Conservation (phyloP, 2,329 filamentous ascomycete species). For the Knoxdaviesia proteae region DNA sequence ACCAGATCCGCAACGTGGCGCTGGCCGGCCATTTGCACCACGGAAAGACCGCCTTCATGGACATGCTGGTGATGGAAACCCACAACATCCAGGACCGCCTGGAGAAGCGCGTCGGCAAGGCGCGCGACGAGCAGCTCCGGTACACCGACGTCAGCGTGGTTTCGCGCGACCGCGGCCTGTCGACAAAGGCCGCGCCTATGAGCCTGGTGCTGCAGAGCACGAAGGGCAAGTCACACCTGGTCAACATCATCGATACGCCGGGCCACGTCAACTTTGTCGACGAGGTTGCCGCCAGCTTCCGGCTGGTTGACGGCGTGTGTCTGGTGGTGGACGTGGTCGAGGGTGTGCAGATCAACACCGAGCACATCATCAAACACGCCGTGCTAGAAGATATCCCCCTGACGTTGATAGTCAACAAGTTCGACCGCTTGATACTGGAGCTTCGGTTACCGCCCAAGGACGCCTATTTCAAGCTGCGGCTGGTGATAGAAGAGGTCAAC, state of each 20-base stretch:
- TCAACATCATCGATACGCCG: slow-evolving; percentile 91
- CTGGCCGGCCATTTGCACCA: slow-evolving; percentile 88
- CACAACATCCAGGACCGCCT: slow-evolving; percentile 66
- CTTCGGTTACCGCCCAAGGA: slow-evolving; percentile 84
- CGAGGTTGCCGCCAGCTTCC: slow-evolving; percentile 74
- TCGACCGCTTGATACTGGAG: slow-evolving; percentile 87
- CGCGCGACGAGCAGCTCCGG: slow-evolving; percentile 70
- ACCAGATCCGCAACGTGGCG: slow-evolving; percentile 83
- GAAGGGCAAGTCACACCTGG: slow-evolving; percentile 79
- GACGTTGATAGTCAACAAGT: slow-evolving; percentile 86
- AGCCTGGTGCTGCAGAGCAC: slow-evolving; percentile 74
- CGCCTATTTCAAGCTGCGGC: slow-evolving; percentile 96
- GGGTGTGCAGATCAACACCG: slow-evolving; percentile 95
- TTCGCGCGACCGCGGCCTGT: slow-evolving; percentile 75
- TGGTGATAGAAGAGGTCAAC: slow-evolving; percentile 97
- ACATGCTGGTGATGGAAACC: slow-evolving; percentile 92
- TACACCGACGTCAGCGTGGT: slow-evolving; percentile 87
- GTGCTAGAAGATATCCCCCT: slow-evolving; percentile 76
- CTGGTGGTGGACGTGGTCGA: slow-evolving; percentile 92
- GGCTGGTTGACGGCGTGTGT: slow-evolving; percentile 78
- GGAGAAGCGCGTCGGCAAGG: slow-evolving; percentile 62
- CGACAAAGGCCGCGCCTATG: slow-evolving; percentile 88
- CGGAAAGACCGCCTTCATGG: slow-evolving; percentile 95
- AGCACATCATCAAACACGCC: slow-evolving; percentile 92
- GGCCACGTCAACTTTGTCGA: slow-evolving; percentile 98